Evolutionary conservation across 495 filamentous ascomycete species (phyloP), one percentile per base, ranked within the genome.

Genomic region (Penicillium desertorum): DNA sequence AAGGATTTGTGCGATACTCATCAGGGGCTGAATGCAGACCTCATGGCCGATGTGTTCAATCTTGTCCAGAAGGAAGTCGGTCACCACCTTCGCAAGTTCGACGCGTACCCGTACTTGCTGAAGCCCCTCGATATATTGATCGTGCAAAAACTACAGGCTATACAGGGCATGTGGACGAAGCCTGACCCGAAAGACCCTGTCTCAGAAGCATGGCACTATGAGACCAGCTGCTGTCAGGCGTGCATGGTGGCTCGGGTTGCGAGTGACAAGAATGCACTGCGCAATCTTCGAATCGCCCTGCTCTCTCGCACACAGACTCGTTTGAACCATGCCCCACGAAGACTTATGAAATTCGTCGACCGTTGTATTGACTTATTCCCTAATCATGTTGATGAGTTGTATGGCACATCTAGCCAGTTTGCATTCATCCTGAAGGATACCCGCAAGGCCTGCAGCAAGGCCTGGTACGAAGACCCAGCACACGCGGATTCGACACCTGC

Each of bases 171-270:
- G 65, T 76, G 72, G 73, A 61, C 51, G 37, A 58, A 49, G 25
- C 63, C 62, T 5, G 19, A 19, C 20, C 1, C 30, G 2, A 43
- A 47, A 8, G 30, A 16, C 11, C 10, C 49, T 11, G 30, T 27
- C 9, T 32, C 58, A 10, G 22, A 45, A 3, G 55, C 53, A 29
- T 65, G 62, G 64, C 2, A 41, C 1, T 70, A 62, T 34, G 70
- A 79, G 44, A 57, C 57, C 23, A 70, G 79, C 48, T 25, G 57
- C 19, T 75, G 79, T 52, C 43, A 76, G 46, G 72, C 73, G 10
- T 76, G 79, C 48, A 74, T 80, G 39, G 56, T 79, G 41, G 68
- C 71, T 3, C 64, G 75, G 1, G 57, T 81, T 30, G 64, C 65
- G 0, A 34, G 34, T 1, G 39, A 67, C 27, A 68, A 61, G 7